Evolutionary conservation across 108 stramenopile genomes (phyloP), one percentile per base, ranked within the genome.

Genomic region (Cyclotella atomus): DNA sequence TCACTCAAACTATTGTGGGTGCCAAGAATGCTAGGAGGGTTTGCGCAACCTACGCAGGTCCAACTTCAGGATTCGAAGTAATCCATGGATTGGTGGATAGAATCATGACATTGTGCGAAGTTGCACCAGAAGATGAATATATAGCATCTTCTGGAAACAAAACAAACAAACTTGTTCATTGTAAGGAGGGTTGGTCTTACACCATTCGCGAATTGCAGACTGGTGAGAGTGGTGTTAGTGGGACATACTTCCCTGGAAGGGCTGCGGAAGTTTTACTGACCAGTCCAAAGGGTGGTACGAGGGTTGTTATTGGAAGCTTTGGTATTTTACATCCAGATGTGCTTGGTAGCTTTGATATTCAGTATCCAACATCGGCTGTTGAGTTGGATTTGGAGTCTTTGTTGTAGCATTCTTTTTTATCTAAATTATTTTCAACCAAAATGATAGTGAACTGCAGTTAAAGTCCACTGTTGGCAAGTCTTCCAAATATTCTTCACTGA

Each of bases 1-100:
- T 89, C 21, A 90, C 94, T 15, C 91, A 90, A 27, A 93, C 88
- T 41, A 91, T 97, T 71, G 95, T 98, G 6, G 99, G 99, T 27
- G 96, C 98, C 23, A 87, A 86, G 67, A 99, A 99, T 74, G 70
- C 68, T 17, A 78, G 99, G 3, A 76, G 89, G 30, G 70, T 98
- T 24, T 95, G 90, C 50, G 97, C 97, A 49, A 85, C 95, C 5
- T 97, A 97, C 73, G 89, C 97, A 24, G 97, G 97, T 43, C 94
- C 89, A 16, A 96, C 96, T 5, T 89, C 97, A 14, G 97, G 97
- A n/a, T 99, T 99, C 81, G 99, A 98, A 79, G 91, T 96, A 49
- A 95, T 99, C 59, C 98, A 99, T 85, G 99, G 99, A 35, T 82
- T 99, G 44, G 96, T 97, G 16, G 98, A 99, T 77, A 86, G 97